Conservation (phyloP, 1,284 basidiomycete species). For the Tilletia caries region DNA sequence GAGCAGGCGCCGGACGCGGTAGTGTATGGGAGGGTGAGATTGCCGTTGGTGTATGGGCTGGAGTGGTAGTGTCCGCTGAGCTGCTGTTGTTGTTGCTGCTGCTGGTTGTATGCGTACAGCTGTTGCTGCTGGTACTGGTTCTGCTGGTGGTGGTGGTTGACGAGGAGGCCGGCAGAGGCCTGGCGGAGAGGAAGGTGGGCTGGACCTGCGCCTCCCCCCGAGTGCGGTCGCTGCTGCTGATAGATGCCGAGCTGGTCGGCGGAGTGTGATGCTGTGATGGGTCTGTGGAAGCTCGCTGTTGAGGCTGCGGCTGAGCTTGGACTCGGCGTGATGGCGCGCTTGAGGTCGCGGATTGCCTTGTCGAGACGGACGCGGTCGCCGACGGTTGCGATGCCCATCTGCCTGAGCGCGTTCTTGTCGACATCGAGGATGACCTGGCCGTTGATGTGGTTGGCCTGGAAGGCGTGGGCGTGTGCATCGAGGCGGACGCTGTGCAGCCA, state of each 20-base stretch:
- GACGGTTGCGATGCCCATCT: constrained; percentile 50
- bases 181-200: not conserved
- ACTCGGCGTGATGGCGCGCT: constrained; percentile 16
- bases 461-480: constrained; percentile 32
- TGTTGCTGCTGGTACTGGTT: not conserved
- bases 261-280: not conserved
- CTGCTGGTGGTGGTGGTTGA: not conserved
- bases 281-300: not conserved
- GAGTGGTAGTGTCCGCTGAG: not conserved
- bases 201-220: not conserved
- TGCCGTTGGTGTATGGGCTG: too few relatives aligned
- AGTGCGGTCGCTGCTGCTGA: not conserved
- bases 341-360: constrained; percentile 48
- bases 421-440: constrained; percentile 46
- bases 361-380: constrained; percentile 47
- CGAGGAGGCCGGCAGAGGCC: not conserved
- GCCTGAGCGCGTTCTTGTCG: constrained; percentile 43
- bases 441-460: constrained; percentile 46
- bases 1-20: too few relatives aligned
- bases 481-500: constrained; percentile 43
- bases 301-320: constrained; percentile 11
- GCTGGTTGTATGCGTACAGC: too few relatives aligned
- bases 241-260: not conserved
- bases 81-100: not conserved
- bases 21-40: too few relatives aligned